Base-by-base conservation (phyloP, 148 eudicot species). In the Dysphania ambrosioides region DNA sequence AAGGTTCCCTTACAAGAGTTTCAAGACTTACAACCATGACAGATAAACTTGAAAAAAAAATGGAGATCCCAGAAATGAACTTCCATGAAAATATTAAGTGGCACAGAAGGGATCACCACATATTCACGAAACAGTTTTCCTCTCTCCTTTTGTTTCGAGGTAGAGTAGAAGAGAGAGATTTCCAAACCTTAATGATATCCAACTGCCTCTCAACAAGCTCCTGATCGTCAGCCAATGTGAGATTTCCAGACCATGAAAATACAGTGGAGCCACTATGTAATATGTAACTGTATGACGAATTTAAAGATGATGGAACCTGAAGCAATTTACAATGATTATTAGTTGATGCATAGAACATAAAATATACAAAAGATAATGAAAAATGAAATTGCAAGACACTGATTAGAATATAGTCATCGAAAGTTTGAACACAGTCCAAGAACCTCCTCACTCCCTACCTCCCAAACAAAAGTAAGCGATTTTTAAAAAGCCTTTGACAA, bases 201-300 rank as follows among this genome's bases (percentile, higher is more conserved):
- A 93, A 81, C 76, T 85, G 97, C 87, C 98, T 89, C 86, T 93
- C 98, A 49, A 87, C 90, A 72, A 93, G 89, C 78, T 89, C 97
- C 69, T 89, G 97, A 83, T 85, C 86, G 74, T 84, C 88, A 63
- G 97, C 41, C 62, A 89, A 76, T 41, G 91, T 83, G 72, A 88
- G 91, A 79, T 77, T 88, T 62, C 97, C 98, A 27, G 84, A 78
- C 98, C 98, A 93, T 35, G 88, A 87, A 85, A 87, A 91, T 36
- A 93, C 86, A 40, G 88, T 84, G 56, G 91, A 81, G 65, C 95
- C 97, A 63, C 79, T 87, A 79, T 88, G 98, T 65, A 93, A 79
- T 80, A 93, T 91, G 86, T 83, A 89, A 79, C 93, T 89, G 79
- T 93, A 87, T 63, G 95, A 84, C 65, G 98, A 93, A 81, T 91